Conservation (phyloP, 2,329 filamentous ascomycete genomes). For the Fusarium austroafricanum region DNA sequence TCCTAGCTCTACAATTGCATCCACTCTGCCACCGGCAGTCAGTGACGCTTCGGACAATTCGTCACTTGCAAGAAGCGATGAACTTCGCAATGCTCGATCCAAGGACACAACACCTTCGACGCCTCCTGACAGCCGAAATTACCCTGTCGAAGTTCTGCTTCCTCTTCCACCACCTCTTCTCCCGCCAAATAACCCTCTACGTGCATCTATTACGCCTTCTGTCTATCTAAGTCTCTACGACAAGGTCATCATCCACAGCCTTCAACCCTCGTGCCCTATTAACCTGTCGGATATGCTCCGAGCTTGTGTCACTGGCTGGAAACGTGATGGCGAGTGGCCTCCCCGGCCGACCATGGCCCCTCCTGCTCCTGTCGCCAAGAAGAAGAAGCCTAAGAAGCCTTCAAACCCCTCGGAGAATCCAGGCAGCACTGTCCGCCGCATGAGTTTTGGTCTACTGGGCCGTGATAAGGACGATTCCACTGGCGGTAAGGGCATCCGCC, state of each 20-base stretch:
- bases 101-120: slow-evolving; percentile 51
- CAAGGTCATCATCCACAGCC: slow-evolving; percentile 83
- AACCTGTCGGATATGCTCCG: slow-evolving; percentile 85
- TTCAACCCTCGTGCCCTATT: slow-evolving; percentile 88
- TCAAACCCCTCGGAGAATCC: slow-evolving; percentile 38
- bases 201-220: slow-evolving; percentile 77
- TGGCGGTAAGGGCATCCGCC: slow-evolving; percentile 56
- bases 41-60: slow-evolving; percentile 55
- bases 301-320: slow-evolving; percentile 90
- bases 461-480: slow-evolving; percentile 53
- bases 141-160: slow-evolving; percentile 71
- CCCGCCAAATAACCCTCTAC: slow-evolving; percentile 78
- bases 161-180: slow-evolving; percentile 80
- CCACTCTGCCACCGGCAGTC: slow-evolving; percentile 39
- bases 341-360: slow-evolving; percentile 61
- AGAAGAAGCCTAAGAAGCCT: slow-evolving; percentile 53
- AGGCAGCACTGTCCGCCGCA: slow-evolving; percentile 53
- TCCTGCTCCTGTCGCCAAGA: slow-evolving; percentile 52
- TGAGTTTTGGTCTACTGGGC: slow-evolving; percentile 62
- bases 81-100: slow-evolving; percentile 48
- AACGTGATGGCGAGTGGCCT: slow-evolving; percentile 93
- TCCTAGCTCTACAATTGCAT: slow-evolving; percentile 43
- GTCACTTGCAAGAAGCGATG: slow-evolving; percentile 55
- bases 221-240: slow-evolving; percentile 88
- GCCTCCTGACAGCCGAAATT: slow-evolving; percentile 41